phyloP scores from a whole-genome alignment of 2,329 filamentous ascomycete species.

The Lomentospora prolificans region DNA sequence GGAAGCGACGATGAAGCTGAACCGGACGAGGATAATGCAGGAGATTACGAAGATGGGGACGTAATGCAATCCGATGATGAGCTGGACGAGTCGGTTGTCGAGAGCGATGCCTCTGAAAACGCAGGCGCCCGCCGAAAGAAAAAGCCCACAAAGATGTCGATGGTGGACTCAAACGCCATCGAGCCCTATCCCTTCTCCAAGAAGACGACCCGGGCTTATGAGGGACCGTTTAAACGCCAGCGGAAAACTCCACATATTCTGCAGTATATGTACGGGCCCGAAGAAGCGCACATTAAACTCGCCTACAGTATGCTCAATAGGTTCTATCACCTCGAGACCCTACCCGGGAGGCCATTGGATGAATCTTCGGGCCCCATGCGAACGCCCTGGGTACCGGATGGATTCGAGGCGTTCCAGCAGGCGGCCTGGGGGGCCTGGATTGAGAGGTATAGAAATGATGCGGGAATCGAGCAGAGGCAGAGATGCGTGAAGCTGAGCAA shows the following conservation, averaged over 20 bases:
- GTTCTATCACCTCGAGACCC: slow-evolving; percentile 22
- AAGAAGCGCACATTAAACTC: slow-evolving; percentile 12
- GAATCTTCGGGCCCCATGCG: slow-evolving; percentile 3
- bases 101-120: slow-evolving; percentile 15
- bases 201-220: slow-evolving; percentile 20
- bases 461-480: neutral
- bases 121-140: slow-evolving; percentile 13
- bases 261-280: slow-evolving; percentile 17
- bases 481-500: slow-evolving; percentile 16
- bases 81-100: slow-evolving; percentile 20
- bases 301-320: slow-evolving; percentile 16
- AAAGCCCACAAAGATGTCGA: slow-evolving; percentile 18
- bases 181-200: slow-evolving; percentile 21
- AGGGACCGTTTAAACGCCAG: slow-evolving; percentile 22
- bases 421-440: slow-evolving; percentile 10
- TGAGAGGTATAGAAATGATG: slow-evolving; percentile 7
- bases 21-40: slow-evolving; percentile 15
- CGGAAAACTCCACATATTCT: slow-evolving; percentile 14
- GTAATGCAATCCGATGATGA: slow-evolving; percentile 12
- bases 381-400: slow-evolving; percentile 14
- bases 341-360: slow-evolving; percentile 13
- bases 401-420: slow-evolving; percentile 10
- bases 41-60: slow-evolving; percentile 22
- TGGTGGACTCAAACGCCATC: slow-evolving; percentile 12
- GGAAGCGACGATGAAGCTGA: neutral